Base-by-base conservation (phyloP, 345 rosid genomes). In the Eucalyptus sp. region DNA sequence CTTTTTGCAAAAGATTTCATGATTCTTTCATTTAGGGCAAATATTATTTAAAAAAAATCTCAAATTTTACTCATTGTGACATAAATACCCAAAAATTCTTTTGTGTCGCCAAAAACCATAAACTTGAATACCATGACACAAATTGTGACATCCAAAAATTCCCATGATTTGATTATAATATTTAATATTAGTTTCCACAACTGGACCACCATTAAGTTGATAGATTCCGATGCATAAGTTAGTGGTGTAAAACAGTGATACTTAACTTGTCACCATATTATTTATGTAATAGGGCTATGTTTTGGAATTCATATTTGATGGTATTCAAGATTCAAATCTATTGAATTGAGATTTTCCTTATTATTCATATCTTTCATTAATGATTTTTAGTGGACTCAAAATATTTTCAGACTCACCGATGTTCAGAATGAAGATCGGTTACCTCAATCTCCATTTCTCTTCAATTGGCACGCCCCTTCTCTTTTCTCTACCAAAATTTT, bases 81-180 rank as follows among this genome's bases (percentile, higher is more conserved):
- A 56, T 56, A 24, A 0, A 56, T 56, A 56, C 6, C 2, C 0
- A 0, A 56, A 56, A 56, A 56, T 22, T 22, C 25, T 22, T 22
- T 56, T 56, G 27, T 20, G 62, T 22, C 0, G 3, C 12, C 5
- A 56, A 56, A 22, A 56, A 56, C 0, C 27, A 22, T 56, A 56
- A 8, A 56, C 62, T 56, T 22, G 27, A 56, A 20, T 24, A 56
- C 5, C 5, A 4, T 22, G 62, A 22, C 62, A 51, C 62, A 56
- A 24, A 56, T 56, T 24, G 29, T 56, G 62, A 56, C 62, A 56
- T 24, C 29, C 27, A 8, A 56, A 56, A 52, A 52, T 7, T 56
- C 13, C 25, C 62, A 56, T 24, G 62, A 56, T 56, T 56, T 24
- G 12, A 56, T 56, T 2, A 24, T 56, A 24, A 56, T 56, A 56